Conservation (phyloP, 1,139 yeast genomes). For the Starmera stellimalicola region DNA sequence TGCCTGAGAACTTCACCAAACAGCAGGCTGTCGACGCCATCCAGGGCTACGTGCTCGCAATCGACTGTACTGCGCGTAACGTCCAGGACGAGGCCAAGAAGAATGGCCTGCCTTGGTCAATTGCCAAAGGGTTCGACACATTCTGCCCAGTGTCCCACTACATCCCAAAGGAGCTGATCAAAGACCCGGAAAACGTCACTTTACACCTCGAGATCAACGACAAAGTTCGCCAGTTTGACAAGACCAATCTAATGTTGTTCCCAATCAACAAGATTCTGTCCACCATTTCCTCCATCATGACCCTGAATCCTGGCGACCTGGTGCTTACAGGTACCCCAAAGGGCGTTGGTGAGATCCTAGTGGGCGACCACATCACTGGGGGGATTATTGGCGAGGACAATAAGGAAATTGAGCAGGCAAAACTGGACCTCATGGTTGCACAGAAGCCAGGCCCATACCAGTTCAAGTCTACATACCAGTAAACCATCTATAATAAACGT, state of each 20-base stretch:
- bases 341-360: slow-evolving; percentile 80
- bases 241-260: slow-evolving; percentile 81
- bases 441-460: slow-evolving; percentile 76
- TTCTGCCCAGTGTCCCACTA: slow-evolving; percentile 74
- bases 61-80: slow-evolving; percentile 92
- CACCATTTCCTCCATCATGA: slow-evolving; percentile 81
- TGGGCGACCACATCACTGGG: slow-evolving; percentile 74
- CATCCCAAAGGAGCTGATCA: slow-evolving; percentile 55
- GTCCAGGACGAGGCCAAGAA: slow-evolving; percentile 92
- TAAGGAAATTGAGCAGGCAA: slow-evolving; percentile 40
- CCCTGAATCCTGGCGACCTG: slow-evolving; percentile 83
- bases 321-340: slow-evolving; percentile 95
- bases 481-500: too few relatives aligned
- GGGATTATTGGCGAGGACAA: slow-evolving; percentile 44
- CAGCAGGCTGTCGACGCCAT: slow-evolving; percentile 69
- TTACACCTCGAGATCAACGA: slow-evolving; percentile 67
- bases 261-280: slow-evolving; percentile 74
- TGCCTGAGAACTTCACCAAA: slow-evolving; percentile 45
- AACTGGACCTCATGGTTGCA: slow-evolving; percentile 47
- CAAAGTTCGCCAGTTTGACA: slow-evolving; percentile 59
- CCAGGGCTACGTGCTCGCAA: slow-evolving; percentile 77
- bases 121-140: slow-evolving; percentile 95
- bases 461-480: too few relatives aligned
- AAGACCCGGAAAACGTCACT: slow-evolving; percentile 67
- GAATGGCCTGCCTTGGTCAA: slow-evolving; percentile 95